A percentile compares a stretch with the other conserved stretches of the same genome.
These are phyloP conservation scores for Huntiella moniliformis DNA, from an alignment of 2,329 filamentous ascomycete genomes.

Conservation along the genomic window DNA sequence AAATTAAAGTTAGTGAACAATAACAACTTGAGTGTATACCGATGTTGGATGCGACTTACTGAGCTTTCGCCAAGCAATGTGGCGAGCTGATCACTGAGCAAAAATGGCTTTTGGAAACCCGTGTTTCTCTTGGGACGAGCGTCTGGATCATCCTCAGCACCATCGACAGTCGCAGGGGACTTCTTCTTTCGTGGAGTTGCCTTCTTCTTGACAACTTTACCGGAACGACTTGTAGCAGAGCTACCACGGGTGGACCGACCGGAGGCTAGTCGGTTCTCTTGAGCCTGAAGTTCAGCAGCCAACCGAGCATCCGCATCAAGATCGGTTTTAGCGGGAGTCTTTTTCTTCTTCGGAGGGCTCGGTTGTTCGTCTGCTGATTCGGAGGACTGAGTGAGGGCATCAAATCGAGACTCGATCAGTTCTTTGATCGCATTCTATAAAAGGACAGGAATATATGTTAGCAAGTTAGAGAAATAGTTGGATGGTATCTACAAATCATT, in stretches of 20 bases:
- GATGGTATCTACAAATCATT: neutral
- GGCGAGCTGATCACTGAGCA: conserved; percentile 49
- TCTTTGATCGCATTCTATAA: conserved; percentile 47
- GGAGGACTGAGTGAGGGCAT: conserved; percentile 38
- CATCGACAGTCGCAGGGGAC: conserved; percentile 48
- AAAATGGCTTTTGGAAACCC: conserved; percentile 80
- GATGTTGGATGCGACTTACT: conserved; percentile 20
- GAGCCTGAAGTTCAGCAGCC: conserved; percentile 74
- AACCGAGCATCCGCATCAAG: conserved; percentile 68
- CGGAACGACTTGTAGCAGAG: conserved; percentile 34
- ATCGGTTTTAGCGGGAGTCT: conserved; percentile 14
- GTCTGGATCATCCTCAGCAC: conserved; percentile 23
- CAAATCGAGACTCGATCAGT: conserved; percentile 57
- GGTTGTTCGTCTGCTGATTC: conserved; percentile 12
- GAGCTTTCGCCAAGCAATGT: conserved; percentile 51
- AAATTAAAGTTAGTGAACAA: neutral
- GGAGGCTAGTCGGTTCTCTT: conserved; percentile 57
- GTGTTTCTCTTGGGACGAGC: conserved; percentile 70
- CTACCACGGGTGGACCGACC: conserved; percentile 62
- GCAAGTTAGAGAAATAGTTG: neutral
- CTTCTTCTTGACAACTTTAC: conserved; percentile 52
- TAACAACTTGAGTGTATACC: too few species aligned
- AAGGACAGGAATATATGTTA: neutral
- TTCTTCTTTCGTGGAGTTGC: conserved; percentile 59
- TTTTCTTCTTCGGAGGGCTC: conserved; percentile 15